Evolutionary conservation across 805 yeast genomes (phyloP), one percentile per base, ranked within the genome.

Genomic region (Metschnikowia santaceciliae): DNA sequence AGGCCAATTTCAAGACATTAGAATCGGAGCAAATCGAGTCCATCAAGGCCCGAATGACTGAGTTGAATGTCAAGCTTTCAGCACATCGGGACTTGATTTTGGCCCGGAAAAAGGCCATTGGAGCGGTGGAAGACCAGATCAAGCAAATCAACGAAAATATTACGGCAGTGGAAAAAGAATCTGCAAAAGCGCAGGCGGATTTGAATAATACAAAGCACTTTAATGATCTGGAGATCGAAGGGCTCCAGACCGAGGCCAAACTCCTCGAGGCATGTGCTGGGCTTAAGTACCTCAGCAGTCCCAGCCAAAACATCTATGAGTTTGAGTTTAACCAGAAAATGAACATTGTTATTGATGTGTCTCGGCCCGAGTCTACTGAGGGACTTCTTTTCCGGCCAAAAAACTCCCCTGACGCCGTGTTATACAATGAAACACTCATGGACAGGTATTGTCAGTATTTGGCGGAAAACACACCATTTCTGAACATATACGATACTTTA

Each of bases 251-350:
- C 14, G 61, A 57, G 36, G 64, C 63, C 44, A 55, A 56, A 22
- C 39, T 70, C 11, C 50, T 70, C 11, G 71, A 69, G 51, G 54
- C 56, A 4, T 46, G 65, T 13, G 53, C 73, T 1, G 63, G 64
- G 1, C 53, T 70, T 34, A 55, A 55, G 26, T 66, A 55, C 38
- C 26, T 56, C 4, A 39, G 52, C 2, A 49, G 52, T 4, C 20
- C 36, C 26, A 43, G 44, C 23, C 49, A 36, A 10, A 14, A 49
- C 30, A 17, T 42, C 3, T 49, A 32, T 32, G 54, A 51, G 41
- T 56, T 57, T 30, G 58, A 54, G 40, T 51, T 57, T 26, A 49
- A 54, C 26, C 51, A 52, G 11, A 40, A 44, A 15, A 39, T 57
- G 39, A 35, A 40, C 7, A 36, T 58, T 6, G 17, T 43, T 11